These are phyloP conservation scores for Haberlea rhodopensis DNA, from an alignment of 257 asterid species.

Conservation along the genomic window DNA sequence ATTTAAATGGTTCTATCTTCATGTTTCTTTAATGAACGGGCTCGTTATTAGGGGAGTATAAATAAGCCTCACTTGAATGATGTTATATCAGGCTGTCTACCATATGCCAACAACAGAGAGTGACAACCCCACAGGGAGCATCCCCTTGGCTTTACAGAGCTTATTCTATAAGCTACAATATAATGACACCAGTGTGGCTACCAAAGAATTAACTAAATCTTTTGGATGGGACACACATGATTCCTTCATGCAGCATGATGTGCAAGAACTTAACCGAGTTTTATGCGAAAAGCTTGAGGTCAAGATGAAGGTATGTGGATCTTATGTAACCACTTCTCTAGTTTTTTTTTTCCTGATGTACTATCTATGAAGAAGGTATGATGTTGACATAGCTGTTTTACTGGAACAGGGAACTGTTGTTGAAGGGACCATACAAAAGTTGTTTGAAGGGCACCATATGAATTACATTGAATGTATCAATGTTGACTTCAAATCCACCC, in stretches of 20 bases:
- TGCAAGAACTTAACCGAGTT: slow-evolving; percentile 95
- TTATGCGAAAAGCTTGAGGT: slow-evolving; percentile 95
- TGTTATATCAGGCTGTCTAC: slow-evolving; percentile 79
- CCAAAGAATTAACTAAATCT: slow-evolving; percentile 94
- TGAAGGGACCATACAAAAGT: slow-evolving; percentile 97
- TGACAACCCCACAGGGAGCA: slow-evolving; percentile 98
- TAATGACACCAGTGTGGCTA: slow-evolving; percentile 88
- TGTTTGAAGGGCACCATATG: slow-evolving; percentile 97
- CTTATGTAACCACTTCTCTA: slow-evolving; percentile 10
- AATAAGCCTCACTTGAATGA: slow-evolving; percentile 28
- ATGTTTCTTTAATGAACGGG: slow-evolving; percentile 12
- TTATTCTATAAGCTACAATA: slow-evolving; percentile 96
- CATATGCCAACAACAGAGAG: slow-evolving; percentile 99
- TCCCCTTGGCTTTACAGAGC: slow-evolving; percentile 96
- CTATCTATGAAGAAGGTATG: slow-evolving; percentile 16
- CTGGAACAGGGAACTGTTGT: slow-evolving; percentile 91
- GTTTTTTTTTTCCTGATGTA: slow-evolving; percentile 21
- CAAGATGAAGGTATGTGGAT: slow-evolving; percentile 82
- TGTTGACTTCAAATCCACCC: slow-evolving; percentile 90
- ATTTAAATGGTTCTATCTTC: slow-evolving; percentile 23
- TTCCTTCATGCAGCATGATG: slow-evolving; percentile 98
- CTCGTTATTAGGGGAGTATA: slow-evolving; percentile 22
- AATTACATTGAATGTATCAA: slow-evolving; percentile 94
- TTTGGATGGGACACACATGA: slow-evolving; percentile 99
- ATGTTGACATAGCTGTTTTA: slow-evolving; percentile 30